Percentiles rank a stretch among this genome's conserved stretches.
These are phyloP conservation scores for Russula abietina DNA, from an alignment of 768 basidiomycete species.

Conservation along the genomic window DNA sequence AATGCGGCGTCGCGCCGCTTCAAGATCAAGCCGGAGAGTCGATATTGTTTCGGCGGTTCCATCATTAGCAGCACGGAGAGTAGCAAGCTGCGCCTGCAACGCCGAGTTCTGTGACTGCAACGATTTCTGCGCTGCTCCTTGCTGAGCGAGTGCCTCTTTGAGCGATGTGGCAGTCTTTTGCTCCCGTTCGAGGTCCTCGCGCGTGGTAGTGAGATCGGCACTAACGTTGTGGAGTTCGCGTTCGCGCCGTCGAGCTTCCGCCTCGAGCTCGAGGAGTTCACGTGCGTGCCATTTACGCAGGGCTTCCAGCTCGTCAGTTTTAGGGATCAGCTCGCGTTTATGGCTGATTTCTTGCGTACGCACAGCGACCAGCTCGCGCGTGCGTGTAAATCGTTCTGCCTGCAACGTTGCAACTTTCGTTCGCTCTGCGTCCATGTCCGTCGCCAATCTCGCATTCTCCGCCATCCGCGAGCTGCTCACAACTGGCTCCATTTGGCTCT, in stretches of 20 bases:
- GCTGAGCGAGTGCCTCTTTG: constrained; percentile 60
- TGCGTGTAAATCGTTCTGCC: constrained; percentile 52
- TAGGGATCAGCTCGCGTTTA: constrained; percentile 57
- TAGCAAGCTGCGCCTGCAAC: constrained; percentile 51
- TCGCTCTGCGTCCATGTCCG: constrained; percentile 64
- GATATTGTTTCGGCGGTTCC: constrained; percentile 45
- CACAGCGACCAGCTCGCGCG: constrained; percentile 52
- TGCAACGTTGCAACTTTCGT: constrained; percentile 59
- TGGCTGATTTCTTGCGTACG: constrained; percentile 61
- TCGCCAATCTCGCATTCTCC: constrained; percentile 51
- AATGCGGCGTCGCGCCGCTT: constrained; percentile 49
- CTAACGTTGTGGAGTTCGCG: constrained; percentile 61
- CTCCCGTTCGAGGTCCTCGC: constrained; percentile 61
- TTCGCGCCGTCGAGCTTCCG: constrained; percentile 59
- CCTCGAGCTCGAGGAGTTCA: constrained; percentile 69
- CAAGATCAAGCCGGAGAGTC: constrained; percentile 50
- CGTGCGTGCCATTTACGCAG: constrained; percentile 56
- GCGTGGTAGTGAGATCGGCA: constrained; percentile 59
- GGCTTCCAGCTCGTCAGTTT: constrained; percentile 59
- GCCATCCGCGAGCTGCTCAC: constrained; percentile 46
- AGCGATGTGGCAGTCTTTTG: constrained; percentile 54
- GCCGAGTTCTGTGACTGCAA: constrained; percentile 53
- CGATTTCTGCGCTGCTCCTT: constrained; percentile 61
- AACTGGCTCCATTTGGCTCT: constrained; percentile 48
- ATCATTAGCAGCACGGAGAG: constrained; percentile 43